Base-by-base conservation (phyloP, 192 early-diverging fungal genomes). In the Backusella luteola region DNA sequence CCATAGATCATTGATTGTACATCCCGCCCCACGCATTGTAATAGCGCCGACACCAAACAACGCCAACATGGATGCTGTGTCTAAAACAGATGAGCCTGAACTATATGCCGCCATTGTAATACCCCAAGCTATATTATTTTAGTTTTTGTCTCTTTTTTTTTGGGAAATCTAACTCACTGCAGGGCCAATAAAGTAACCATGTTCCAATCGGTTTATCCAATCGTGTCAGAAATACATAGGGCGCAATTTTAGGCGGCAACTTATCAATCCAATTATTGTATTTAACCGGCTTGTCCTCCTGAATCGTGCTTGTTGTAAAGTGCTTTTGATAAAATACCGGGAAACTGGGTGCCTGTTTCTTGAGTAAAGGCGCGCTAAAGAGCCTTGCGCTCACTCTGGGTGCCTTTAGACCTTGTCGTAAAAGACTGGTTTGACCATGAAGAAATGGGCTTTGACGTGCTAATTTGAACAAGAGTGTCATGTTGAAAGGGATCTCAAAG, bases 1-100 rank as follows among this genome's bases (percentile, higher is more conserved):
- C 97, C 96, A 98, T 80, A 99, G 85, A 77, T 99, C 97, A 80
- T 99, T 99, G 75, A 99, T 94, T 1, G 94, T 96, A 85, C 97
- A 99, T 23, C 96, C 97, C 26, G 96, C 97, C 2, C 97, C 96
- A 21, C 97, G 91, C 96, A 98, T 97, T 15, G 96, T 88, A 4
- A 97, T 76, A 1, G 94, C 93, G 29, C 97, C 97, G 1, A 88
- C 83, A 17, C 91, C 93, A 88, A 98, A 98, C 32, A 97, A 80
- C 0, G 86, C 88, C 12, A 97, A 78, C 86, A 92, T 93, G 35
- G 85, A 85, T 0, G 85, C 82, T 70, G 93, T 90, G 6, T 85
- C 80, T 8, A 83, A 36, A 4, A 85, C 7, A 4, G 91, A 81
- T 19, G 91, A 82, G n/a, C 85, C 84, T 0, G 86, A 82, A 29